A percentile compares a stretch with the other conserved stretches of the same genome.
These are phyloP conservation scores for Cladosporium cucumerinum DNA, from an alignment of 2,329 filamentous ascomycete genomes.

Conservation along the genomic window DNA sequence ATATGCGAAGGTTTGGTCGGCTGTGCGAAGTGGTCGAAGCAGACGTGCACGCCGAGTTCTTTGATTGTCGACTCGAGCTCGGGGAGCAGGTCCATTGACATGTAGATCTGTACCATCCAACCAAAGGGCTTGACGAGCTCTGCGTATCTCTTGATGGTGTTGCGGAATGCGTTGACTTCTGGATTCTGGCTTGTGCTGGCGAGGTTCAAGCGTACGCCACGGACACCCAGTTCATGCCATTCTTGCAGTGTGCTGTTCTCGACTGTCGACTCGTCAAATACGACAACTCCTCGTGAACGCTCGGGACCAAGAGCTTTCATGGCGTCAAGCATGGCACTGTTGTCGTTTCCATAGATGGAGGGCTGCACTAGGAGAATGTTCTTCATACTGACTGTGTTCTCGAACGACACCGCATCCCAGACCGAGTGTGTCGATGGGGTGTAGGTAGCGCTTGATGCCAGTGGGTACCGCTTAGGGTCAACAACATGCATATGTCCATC, in stretches of 20 bases:
- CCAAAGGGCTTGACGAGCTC: slow-evolving; percentile 26
- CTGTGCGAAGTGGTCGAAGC: slow-evolving; percentile 58
- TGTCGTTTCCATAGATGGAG: slow-evolving; percentile 35
- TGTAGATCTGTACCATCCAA: slow-evolving; percentile 35
- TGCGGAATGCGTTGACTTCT: slow-evolving; percentile 24
- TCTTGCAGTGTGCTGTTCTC: slow-evolving; percentile 23
- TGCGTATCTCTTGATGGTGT: slow-evolving; percentile 24
- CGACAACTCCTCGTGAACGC: slow-evolving; percentile 30
- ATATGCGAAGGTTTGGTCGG: slow-evolving; percentile 42
- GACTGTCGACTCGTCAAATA: slow-evolving; percentile 29
- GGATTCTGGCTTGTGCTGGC: slow-evolving; percentile 26
- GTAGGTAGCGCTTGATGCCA: slow-evolving; percentile 32
- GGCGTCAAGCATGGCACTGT: slow-evolving; percentile 32
- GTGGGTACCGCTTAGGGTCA: slow-evolving; percentile 50
- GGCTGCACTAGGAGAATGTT: slow-evolving; percentile 31
- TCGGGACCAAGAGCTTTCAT: slow-evolving; percentile 24
- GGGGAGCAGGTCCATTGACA: slow-evolving; percentile 34
- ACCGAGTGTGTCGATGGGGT: slow-evolving; percentile 9
- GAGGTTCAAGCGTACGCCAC: slow-evolving; percentile 35
- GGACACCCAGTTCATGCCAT: slow-evolving; percentile 31
- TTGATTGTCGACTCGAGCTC: slow-evolving; percentile 50
- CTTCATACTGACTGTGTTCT: slow-evolving; percentile 26
- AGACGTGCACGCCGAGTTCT: slow-evolving; percentile 49
- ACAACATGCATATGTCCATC: slow-evolving; percentile 59
- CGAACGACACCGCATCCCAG: slow-evolving; percentile 22